Evolutionary conservation across 805 yeast species (phyloP).

Genomic region (Suhomyces prunicola): DNA sequence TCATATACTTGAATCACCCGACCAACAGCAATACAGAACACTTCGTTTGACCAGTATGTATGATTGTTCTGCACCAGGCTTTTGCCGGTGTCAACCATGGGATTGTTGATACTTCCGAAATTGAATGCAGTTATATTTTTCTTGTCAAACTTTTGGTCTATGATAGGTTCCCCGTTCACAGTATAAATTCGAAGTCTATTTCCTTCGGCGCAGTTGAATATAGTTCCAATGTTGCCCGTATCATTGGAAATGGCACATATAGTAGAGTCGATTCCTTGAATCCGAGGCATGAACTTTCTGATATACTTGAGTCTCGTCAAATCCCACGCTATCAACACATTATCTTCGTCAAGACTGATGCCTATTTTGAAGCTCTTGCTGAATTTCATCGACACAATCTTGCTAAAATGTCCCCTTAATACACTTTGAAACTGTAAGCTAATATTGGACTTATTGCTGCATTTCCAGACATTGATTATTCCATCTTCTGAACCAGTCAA

Average conservation of each 20-base stretch:
- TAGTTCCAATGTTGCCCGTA: conserved; percentile 50
- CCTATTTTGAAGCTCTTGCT: conserved; percentile 54
- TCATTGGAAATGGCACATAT: conserved; percentile 43
- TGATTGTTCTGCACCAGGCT: conserved; percentile 23
- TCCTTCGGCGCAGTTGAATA: conserved; percentile 17
- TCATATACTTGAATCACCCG: conserved; percentile 20
- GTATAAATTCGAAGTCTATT: conserved; percentile 39
- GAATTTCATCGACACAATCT: conserved; percentile 45
- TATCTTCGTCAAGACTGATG: conserved; percentile 52
- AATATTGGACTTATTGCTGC: conserved; percentile 23
- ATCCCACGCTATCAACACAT: conserved; percentile 65
- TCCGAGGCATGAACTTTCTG: conserved; percentile 27
- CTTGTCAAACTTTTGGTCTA: conserved; percentile 17
- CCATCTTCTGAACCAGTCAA: conserved; percentile 58
- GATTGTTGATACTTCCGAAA: conserved; percentile 30
- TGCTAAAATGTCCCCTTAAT: conserved; percentile 56
- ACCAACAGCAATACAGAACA: conserved; percentile 27
- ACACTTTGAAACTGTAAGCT: conserved; percentile 41
- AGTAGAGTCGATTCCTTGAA: conserved; percentile 13
- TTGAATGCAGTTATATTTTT: conserved; percentile 17
- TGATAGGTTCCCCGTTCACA: conserved; percentile 50
- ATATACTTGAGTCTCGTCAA: conserved; percentile 49
- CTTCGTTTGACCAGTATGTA: conserved; percentile 36
- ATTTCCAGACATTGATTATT: conserved; percentile 56
- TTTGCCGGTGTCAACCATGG: conserved; percentile 23